Base-by-base conservation (phyloP, 73 alveolate species). In the Paraurostyla sp. region DNA sequence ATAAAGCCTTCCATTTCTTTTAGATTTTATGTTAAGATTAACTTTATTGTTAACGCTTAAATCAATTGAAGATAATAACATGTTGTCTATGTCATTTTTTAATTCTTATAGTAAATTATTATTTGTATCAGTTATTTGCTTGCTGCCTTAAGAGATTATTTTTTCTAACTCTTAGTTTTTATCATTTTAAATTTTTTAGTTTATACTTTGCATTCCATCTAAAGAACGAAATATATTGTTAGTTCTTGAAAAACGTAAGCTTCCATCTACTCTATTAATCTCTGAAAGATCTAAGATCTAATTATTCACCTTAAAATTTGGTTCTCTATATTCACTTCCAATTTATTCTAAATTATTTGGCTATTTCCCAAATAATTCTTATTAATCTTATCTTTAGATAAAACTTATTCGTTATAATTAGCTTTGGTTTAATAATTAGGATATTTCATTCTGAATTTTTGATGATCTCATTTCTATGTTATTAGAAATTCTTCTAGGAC, bases 181-280 rank as follows among this genome's bases (percentile, higher is more conserved):
- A 54, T 54, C 71, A 11, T 54, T 54, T 4, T 59, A n/a, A n/a
- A n/a, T n/a, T n/a, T n/a, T n/a, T n/a, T n/a, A n/a, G n/a, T n/a
- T 59, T 11, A n/a, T 4, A 40, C 9, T 6, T 38, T 65, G 35
- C 16, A 16, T 40, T 0, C 58, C 82, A 65, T 65, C 23, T 38
- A 65, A 65, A 38, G 82, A 65, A n/a, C 41, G 35, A 58, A 65
- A 65, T 33, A 65, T 65, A 36, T 38, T 65, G 25, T 65, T 65
- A 13, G 82, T 38, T 65, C 46, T 65, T 2, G 82, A 38, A 18
- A 38, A 38, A 54, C 27, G 13, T 40, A n/a, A n/a, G n/a, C 36
- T 32, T 1, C 41, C 60, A 40, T 58, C 41, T 65, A 30, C 46
- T 38, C 42, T 65, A 11, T 65, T 65, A 11, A 65, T 65, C 13